Conservation (phyloP, 345 rosid genomes). For the Punica granatum region DNA sequence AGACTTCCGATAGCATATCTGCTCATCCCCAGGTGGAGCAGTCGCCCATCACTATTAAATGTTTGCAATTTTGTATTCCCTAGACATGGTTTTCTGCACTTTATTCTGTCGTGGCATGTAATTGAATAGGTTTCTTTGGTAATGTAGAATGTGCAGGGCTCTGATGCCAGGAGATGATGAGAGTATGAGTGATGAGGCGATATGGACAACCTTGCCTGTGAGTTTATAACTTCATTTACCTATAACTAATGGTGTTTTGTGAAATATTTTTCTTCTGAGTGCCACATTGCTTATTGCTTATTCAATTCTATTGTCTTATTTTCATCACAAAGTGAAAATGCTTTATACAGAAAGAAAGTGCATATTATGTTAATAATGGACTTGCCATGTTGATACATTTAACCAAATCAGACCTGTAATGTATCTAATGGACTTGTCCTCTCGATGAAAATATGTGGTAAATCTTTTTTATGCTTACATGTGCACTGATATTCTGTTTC, state of each 20-base stretch:
- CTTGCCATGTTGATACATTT: neutral
- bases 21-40: neutral
- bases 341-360: neutral
- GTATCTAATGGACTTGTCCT: neutral
- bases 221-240: slow-evolving; percentile 18
- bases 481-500: slow-evolving; percentile 20
- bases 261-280: neutral
- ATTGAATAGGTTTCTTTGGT: neutral
- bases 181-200: slow-evolving; percentile 85
- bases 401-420: neutral
- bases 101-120: neutral
- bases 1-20: neutral
- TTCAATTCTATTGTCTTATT: neutral
- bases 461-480: neutral
- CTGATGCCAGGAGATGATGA: slow-evolving; percentile 96
- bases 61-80: neutral
- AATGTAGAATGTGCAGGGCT: slow-evolving; percentile 57
- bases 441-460: neutral
- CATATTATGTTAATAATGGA: neutral
- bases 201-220: slow-evolving; percentile 96
- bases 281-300: neutral
- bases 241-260: neutral
- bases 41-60: neutral
- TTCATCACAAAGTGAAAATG: neutral
- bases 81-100: neutral